Evolutionary conservation across 169 alveolate genomes (phyloP).

Genomic region (Plasmodium vinckei): DNA sequence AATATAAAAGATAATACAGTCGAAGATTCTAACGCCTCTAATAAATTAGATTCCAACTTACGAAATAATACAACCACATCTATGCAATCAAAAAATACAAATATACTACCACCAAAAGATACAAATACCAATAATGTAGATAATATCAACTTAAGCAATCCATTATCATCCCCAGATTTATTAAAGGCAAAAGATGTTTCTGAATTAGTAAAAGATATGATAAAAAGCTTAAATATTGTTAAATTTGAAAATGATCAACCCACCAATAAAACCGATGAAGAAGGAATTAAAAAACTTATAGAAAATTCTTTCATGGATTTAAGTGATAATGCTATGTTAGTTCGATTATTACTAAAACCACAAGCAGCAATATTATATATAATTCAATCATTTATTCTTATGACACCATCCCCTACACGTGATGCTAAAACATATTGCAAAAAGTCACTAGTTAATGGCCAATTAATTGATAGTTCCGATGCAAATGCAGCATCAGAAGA

Average conservation of each 20-base stretch:
- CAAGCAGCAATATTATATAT: constrained; percentile 45
- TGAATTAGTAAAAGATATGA: constrained; percentile 30
- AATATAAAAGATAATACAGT: not conserved
- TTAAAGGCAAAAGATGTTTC: constrained; percentile 32
- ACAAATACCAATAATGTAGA: not conserved
- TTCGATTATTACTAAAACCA: constrained; percentile 66
- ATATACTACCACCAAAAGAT: not conserved
- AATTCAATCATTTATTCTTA: constrained; percentile 53
- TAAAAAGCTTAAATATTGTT: constrained; percentile 29
- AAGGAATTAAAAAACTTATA: constrained; percentile 58
- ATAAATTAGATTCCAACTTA: not conserved
- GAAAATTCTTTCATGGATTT: constrained; percentile 50
- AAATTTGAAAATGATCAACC: constrained; percentile 72
- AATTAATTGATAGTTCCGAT: constrained; percentile 29
- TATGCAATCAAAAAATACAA: not conserved
- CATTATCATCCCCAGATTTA: constrained; percentile 23
- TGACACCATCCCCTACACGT: constrained; percentile 67
- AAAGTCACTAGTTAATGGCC: constrained; percentile 37
- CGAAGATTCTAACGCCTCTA: not conserved
- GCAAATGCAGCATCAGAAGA: constrained; percentile 27
- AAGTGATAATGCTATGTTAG: constrained; percentile 47
- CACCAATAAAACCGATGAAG: constrained; percentile 52
- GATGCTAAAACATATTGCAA: constrained; percentile 64
- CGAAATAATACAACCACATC: not conserved
- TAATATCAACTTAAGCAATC: not conserved